These are phyloP conservation scores for Mucor velutinosus DNA, from an alignment of 371 early-diverging fungal genomes.

Conservation along the genomic window DNA sequence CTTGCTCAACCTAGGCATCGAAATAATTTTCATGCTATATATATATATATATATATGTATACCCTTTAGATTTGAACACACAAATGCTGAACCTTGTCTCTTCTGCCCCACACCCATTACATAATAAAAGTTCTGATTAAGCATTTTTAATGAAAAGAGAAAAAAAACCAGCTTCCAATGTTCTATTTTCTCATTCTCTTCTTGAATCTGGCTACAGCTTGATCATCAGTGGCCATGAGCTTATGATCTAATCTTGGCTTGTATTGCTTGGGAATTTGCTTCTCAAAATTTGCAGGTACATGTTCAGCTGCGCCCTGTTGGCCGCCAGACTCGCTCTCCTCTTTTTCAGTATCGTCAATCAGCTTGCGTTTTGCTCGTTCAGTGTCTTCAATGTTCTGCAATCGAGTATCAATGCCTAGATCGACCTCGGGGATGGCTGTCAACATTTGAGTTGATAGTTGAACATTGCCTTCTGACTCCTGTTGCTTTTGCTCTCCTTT, in stretches of 20 bases:
- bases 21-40: too few species aligned
- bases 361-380: conserved; percentile 77
- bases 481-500: conserved; percentile 56
- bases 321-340: conserved; percentile 3
- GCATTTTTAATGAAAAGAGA: background rate
- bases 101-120: background rate
- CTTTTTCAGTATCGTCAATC: conserved; percentile 31
- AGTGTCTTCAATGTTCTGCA: conserved; percentile 85
- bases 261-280: conserved; percentile 37
- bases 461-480: conserved; percentile 84
- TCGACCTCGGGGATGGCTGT: conserved; percentile 95
- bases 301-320: background rate
- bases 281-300: conserved; percentile 39
- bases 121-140: background rate
- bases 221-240: conserved; percentile 78
- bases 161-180: background rate
- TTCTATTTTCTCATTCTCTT: conserved; percentile 66
- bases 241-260: conserved; percentile 40
- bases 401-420: conserved; percentile 77
- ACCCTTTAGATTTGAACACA: background rate
- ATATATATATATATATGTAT: background rate
- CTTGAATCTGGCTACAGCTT: conserved; percentile 80
- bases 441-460: conserved; percentile 86
- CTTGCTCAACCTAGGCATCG: background rate
- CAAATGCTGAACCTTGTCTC: background rate